These are phyloP conservation scores for Kappamyces sp. DNA, from an alignment of 192 early-diverging fungal genomes.

Conservation along the genomic window DNA sequence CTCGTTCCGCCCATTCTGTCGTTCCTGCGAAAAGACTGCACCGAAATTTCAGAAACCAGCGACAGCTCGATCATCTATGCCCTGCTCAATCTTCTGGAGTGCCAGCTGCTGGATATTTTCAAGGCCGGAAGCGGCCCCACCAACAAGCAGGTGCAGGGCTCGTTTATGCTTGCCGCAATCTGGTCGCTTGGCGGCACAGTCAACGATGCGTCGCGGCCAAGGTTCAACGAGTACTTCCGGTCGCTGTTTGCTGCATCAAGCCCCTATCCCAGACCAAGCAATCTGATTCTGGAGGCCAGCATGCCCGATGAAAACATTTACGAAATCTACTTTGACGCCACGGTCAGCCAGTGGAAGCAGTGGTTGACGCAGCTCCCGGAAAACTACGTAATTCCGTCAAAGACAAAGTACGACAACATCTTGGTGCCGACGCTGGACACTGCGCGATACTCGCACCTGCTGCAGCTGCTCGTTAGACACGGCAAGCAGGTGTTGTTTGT, in stretches of 20 bases:
- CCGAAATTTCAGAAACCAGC: constrained; percentile 47
- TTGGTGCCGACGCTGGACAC: constrained; percentile 57
- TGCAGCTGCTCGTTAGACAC: constrained; percentile 42
- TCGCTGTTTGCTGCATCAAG: constrained; percentile 19
- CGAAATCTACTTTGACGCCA: constrained; percentile 46
- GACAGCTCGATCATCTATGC: constrained; percentile 48
- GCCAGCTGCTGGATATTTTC: constrained; percentile 34
- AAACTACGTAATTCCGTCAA: constrained; percentile 42
- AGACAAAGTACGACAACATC: constrained; percentile 55
- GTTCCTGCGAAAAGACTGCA: constrained; percentile 42
- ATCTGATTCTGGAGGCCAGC: constrained; percentile 32
- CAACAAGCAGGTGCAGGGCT: constrained; percentile 35
- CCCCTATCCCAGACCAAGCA: constrained; percentile 17
- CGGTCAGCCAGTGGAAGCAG: constrained; percentile 35
- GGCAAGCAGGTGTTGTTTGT: constrained; percentile 51
- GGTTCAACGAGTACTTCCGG: constrained; percentile 36
- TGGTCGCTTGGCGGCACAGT: constrained; percentile 51
- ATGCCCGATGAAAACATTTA: constrained; percentile 46
- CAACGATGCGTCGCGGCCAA: constrained; percentile 39
- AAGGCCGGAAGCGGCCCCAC: constrained; percentile 21
- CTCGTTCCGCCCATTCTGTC: constrained; percentile 38
- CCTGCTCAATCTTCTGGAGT: constrained; percentile 50
- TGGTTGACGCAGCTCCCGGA: constrained; percentile 47
- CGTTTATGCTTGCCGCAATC: constrained; percentile 45
- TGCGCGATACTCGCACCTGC: constrained; percentile 46